Evolutionary conservation across 1,284 basidiomycete genomes (phyloP).

Genomic region (Melampsora larici-populina): DNA sequence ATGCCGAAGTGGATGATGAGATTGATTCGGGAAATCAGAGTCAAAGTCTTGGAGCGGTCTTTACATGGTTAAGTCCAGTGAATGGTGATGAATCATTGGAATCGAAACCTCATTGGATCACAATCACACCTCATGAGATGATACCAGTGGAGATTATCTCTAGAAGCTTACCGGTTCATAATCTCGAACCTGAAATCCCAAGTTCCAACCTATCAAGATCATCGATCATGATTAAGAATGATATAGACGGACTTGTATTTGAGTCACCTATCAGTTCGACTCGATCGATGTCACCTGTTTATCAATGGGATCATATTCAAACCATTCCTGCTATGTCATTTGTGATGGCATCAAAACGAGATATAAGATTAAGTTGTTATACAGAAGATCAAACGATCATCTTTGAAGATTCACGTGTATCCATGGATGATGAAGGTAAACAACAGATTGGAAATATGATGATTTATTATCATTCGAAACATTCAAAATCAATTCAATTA

Average conservation of each 20-base stretch:
- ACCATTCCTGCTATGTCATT: slow-evolving; percentile 20
- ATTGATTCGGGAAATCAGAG: slow-evolving; percentile 21
- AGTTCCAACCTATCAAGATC: too few species aligned
- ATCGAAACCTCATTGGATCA: background rate
- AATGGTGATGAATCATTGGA: background rate
- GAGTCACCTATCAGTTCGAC: background rate
- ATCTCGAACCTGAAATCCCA: background rate
- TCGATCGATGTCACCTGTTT: background rate
- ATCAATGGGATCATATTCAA: slow-evolving; percentile 9
- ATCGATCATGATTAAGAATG: slow-evolving; percentile 25
- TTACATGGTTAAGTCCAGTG: slow-evolving; percentile 12
- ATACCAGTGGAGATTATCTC: slow-evolving; percentile 25
- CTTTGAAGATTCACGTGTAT: background rate
- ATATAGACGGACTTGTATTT: slow-evolving; percentile 33
- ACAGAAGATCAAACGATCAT: background rate
- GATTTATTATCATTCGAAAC: slow-evolving; percentile 9
- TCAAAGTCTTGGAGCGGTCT: slow-evolving; percentile 4
- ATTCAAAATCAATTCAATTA: background rate
- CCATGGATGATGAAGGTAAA: background rate
- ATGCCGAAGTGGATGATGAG: slow-evolving; percentile 32
- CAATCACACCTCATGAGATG: background rate
- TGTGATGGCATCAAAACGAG: slow-evolving; percentile 31
- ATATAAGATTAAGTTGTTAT: slow-evolving; percentile 16
- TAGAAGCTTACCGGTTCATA: background rate
- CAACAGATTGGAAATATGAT: slow-evolving; percentile 1